Conservation (phyloP, 1,284 basidiomycete species). For the Kwoniella shivajii region DNA sequence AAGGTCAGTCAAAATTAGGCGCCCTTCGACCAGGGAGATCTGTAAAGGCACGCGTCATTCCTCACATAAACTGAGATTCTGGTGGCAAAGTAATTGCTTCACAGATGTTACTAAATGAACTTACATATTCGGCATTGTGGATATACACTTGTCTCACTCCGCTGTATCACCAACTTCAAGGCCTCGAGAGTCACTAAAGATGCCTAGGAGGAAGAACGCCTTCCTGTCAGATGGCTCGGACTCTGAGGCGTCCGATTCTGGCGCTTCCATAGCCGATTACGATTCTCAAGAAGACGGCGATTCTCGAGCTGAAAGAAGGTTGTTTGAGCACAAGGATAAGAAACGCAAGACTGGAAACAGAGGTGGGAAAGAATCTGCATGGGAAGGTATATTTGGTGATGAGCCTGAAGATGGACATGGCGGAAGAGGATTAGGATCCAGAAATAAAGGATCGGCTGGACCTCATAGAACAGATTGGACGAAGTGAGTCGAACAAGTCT, state of each 20-base stretch:
- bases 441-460: conserved; percentile 2
- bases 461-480: conserved; percentile 61
- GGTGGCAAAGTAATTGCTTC: too few relatives aligned
- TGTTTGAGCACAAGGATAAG: conserved; percentile 75
- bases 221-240: conserved; percentile 74
- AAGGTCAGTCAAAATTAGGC: not conserved
- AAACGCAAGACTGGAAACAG: conserved; percentile 60
- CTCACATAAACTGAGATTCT: not conserved
- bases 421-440: conserved; percentile 23
- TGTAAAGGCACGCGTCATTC: not conserved
- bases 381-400: conserved; percentile 81
- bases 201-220: conserved; percentile 79
- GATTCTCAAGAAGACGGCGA: conserved; percentile 65
- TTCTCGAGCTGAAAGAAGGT: conserved; percentile 70
- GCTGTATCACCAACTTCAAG: too few relatives aligned
- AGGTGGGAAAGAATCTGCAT: conserved; percentile 70
- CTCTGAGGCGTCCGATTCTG: conserved; percentile 62
- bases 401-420: conserved; percentile 61
- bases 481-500: conserved; percentile 55
- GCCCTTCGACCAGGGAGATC: not conserved
- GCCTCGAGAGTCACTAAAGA: conserved; percentile 54
- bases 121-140: too few relatives aligned
- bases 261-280: conserved; percentile 55
- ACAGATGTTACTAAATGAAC: too few relatives aligned
- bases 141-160: not conserved